Evolutionary conservation across 345 rosid genomes (phyloP), one percentile per base, ranked within the genome.

Genomic region (Linum usitatissimum): DNA sequence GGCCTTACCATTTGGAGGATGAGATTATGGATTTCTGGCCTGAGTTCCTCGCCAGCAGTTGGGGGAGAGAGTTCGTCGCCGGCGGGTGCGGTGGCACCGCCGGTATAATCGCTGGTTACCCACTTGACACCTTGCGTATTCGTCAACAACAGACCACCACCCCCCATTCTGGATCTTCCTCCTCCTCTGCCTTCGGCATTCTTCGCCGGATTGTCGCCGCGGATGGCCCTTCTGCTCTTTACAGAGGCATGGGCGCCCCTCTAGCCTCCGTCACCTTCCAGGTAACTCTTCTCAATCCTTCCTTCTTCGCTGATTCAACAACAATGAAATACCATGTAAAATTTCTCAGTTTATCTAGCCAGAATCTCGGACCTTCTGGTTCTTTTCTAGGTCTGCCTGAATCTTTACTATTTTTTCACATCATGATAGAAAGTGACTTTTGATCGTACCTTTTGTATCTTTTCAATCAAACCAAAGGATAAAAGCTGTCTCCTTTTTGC

Each of bases 1-100:
- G 10, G 51, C 1, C 51, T 15, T 13, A 45, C 15, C 14, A 38
- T 57, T 18, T 28, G 67, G 55, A 59, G 67, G 5, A 64, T 58
- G 69, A 55, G 65, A 66, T 59, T 20, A 90, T 90, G 99, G 96
- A 90, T 71, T 90, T 86, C 68, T 87, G 94, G 97, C 99, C 96
- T 9, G 91, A 90, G 76, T 93, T 87, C 77, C 77, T 93, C 62
- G 96, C 97, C 14, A 81, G 61, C 66, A 87, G 88, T 63, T 86
- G 86, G 86, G 97, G 96, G 1, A 77, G 65, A 65, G 97, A 93
- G 64, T 87, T 87, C 75, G 90, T 90, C 53, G 99, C 92, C 9
- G 97, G 97, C 36, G 99, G 97, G 3, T 81, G 83, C 60, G 97
- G 99, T 21, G 99, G 99, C 69, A 75, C 81, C 17, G 97, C 99